phyloP scores from a whole-genome alignment of 2,329 filamentous ascomycete genomes.

The Chaetomiaceae sp. region DNA sequence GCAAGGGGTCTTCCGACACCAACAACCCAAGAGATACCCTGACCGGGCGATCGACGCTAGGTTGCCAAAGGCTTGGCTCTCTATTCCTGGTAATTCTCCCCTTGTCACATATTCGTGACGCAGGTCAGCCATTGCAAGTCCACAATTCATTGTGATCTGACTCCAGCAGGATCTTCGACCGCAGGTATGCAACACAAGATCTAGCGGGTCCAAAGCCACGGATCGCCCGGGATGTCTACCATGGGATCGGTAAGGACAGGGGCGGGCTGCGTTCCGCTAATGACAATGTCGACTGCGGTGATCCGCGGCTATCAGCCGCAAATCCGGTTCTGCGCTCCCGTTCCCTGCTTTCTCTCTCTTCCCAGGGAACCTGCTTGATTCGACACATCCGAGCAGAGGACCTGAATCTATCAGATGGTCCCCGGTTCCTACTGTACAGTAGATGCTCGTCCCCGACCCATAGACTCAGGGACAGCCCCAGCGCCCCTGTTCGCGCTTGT shows the following conservation, averaged over 20 bases:
- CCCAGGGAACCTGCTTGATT: neutral
- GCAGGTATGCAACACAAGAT: slow-evolving; percentile 18
- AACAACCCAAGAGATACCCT: neutral
- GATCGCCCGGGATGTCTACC: slow-evolving; percentile 3
- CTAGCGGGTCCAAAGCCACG: slow-evolving; percentile 7
- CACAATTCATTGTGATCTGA: neutral
- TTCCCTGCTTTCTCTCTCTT: neutral
- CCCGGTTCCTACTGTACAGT: too few relatives aligned
- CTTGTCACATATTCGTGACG: neutral
- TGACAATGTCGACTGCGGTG: neutral
- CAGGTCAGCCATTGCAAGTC: neutral
- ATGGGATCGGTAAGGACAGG: slow-evolving; percentile 1
- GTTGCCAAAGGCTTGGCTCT: neutral
- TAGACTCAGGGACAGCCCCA: neutral
- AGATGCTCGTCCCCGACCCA: neutral
- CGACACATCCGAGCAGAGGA: neutral
- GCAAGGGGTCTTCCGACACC: neutral
- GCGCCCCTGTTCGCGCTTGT: too few relatives aligned
- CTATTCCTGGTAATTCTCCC: neutral
- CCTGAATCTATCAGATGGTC: too few relatives aligned
- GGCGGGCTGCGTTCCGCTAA: neutral
- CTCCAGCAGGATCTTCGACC: slow-evolving; percentile 8
- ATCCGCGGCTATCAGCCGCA: neutral
- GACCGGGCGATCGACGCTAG: slow-evolving; percentile 1
- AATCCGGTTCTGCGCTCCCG: neutral